A percentile compares a stretch with the other conserved stretches of the same genome.
Evolutionary conservation across 129 eudicot genomes (phyloP).

Genomic region (Centrapalus pauciflorus): DNA sequence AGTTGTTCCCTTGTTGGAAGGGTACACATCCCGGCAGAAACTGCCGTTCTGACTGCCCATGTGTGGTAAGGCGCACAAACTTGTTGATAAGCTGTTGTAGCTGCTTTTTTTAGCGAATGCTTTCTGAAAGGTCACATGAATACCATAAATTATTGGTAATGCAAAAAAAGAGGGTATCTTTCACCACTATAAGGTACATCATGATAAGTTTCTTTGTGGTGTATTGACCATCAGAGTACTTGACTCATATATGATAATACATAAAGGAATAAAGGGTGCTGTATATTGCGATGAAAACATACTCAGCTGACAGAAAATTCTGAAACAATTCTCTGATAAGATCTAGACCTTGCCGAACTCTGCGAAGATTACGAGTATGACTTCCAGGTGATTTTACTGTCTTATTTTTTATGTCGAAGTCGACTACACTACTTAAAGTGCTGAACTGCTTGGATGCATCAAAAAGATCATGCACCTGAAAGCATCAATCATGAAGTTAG

Average conservation of each 20-base stretch:
- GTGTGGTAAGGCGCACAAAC: slow-evolving; percentile 92
- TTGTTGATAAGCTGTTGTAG: slow-evolving; percentile 70
- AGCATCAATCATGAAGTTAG: slow-evolving; percentile 19
- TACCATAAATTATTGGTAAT: neutral
- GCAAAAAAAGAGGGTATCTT: neutral
- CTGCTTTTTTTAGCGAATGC: slow-evolving; percentile 64
- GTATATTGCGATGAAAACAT: slow-evolving; percentile 17
- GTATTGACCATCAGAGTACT: too few relatives aligned
- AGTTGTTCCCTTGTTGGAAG: slow-evolving; percentile 93
- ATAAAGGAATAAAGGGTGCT: neutral
- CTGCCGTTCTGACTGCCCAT: slow-evolving; percentile 97
- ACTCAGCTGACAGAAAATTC: slow-evolving; percentile 73
- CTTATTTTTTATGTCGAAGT: slow-evolving; percentile 56
- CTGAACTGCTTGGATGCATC: slow-evolving; percentile 59
- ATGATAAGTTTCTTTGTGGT: too few relatives aligned
- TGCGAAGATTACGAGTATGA: slow-evolving; percentile 85
- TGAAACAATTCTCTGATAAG: slow-evolving; percentile 76
- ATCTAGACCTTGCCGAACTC: slow-evolving; percentile 98
- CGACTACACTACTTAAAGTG: slow-evolving; percentile 65
- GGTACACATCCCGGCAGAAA: slow-evolving; percentile 91
- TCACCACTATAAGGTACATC: too few relatives aligned
- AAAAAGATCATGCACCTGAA: slow-evolving; percentile 73
- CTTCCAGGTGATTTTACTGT: slow-evolving; percentile 83
- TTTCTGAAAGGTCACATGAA: slow-evolving; percentile 31
- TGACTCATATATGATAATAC: neutral